These are phyloP conservation scores for Neonectria magnoliae DNA, from an alignment of 2,329 filamentous ascomycete genomes.

Conservation along the genomic window DNA sequence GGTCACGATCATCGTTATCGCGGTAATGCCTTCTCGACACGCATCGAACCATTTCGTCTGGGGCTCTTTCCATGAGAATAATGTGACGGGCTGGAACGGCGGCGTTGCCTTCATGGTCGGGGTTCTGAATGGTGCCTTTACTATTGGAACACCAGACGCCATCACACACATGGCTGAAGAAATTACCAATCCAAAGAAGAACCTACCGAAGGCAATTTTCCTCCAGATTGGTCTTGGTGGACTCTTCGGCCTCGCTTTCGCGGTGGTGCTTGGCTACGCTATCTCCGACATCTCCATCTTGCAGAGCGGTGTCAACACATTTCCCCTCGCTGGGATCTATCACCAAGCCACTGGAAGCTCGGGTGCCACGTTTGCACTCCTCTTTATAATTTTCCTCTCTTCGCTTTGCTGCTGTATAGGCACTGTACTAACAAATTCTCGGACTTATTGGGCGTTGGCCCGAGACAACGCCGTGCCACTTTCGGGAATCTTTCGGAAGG, in stretches of 20 bases:
- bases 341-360: slow-evolving; percentile 35
- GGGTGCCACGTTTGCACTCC: slow-evolving; percentile 30
- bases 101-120: slow-evolving; percentile 41
- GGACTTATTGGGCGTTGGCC: slow-evolving; percentile 38
- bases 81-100: slow-evolving; percentile 38
- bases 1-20: slow-evolving; percentile 36
- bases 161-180: slow-evolving; percentile 43
- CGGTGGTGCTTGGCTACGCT: slow-evolving; percentile 36
- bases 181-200: slow-evolving; percentile 28
- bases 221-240: slow-evolving; percentile 40
- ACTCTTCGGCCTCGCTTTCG: slow-evolving; percentile 35
- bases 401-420: slow-evolving; percentile 38
- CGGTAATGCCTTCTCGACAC: slow-evolving; percentile 34
- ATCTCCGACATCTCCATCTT: slow-evolving; percentile 38
- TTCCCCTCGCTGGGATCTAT: slow-evolving; percentile 39
- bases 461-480: slow-evolving; percentile 40
- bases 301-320: slow-evolving; percentile 35
- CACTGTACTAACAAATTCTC: slow-evolving; percentile 39
- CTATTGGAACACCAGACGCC: slow-evolving; percentile 37
- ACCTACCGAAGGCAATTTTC: slow-evolving; percentile 34
- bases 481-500: slow-evolving; percentile 29
- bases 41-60: slow-evolving; percentile 37
- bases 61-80: slow-evolving; percentile 39
- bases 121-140: slow-evolving; percentile 38
- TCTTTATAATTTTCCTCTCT: slow-evolving; percentile 41